Evolutionary conservation across 1,284 basidiomycete species (phyloP).

Genomic region (Athelia sp.): DNA sequence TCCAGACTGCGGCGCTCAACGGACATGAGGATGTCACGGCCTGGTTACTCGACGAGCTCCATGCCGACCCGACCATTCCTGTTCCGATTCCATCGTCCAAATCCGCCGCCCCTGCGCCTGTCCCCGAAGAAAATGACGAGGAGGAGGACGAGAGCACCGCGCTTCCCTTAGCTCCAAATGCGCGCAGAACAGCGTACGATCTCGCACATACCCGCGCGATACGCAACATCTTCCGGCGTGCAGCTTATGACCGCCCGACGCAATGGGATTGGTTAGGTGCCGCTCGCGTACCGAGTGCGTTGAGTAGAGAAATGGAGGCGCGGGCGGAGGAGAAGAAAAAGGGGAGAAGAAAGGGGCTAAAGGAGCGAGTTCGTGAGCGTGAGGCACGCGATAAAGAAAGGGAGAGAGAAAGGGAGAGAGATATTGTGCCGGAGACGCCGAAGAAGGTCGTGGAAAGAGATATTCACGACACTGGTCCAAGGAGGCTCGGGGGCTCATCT

Average conservation of each 20-base stretch:
- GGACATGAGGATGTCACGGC: slow-evolving; percentile 75
- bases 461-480: slow-evolving; percentile 37
- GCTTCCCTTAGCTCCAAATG: slow-evolving; percentile 18
- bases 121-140: slow-evolving; percentile 19
- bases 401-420: slow-evolving; percentile 24
- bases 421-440: slow-evolving; percentile 21
- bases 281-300: slow-evolving; percentile 76
- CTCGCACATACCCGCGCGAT: slow-evolving; percentile 65
- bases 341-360: slow-evolving; percentile 76
- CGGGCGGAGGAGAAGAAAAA: slow-evolving; percentile 84
- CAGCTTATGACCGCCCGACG: slow-evolving; percentile 76
- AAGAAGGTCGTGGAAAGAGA: slow-evolving; percentile 19
- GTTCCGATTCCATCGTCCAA: slow-evolving; percentile 25
- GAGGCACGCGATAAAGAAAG: slow-evolving; percentile 56
- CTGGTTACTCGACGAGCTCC: slow-evolving; percentile 80
- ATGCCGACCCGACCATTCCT: slow-evolving; percentile 78
- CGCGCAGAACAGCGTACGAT: slow-evolving; percentile 80
- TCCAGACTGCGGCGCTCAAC: slow-evolving; percentile 73
- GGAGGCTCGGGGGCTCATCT: slow-evolving; percentile 70
- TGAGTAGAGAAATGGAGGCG: slow-evolving; percentile 86
- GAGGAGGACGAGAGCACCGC: slow-evolving; percentile 28
- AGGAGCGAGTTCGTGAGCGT: slow-evolving; percentile 81
- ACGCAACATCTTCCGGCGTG: slow-evolving; percentile 85
- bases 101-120: slow-evolving; percentile 7
- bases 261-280: slow-evolving; percentile 89